Evolutionary conservation across 768 basidiomycete species (phyloP).

Genomic region (Boletales sp.): DNA sequence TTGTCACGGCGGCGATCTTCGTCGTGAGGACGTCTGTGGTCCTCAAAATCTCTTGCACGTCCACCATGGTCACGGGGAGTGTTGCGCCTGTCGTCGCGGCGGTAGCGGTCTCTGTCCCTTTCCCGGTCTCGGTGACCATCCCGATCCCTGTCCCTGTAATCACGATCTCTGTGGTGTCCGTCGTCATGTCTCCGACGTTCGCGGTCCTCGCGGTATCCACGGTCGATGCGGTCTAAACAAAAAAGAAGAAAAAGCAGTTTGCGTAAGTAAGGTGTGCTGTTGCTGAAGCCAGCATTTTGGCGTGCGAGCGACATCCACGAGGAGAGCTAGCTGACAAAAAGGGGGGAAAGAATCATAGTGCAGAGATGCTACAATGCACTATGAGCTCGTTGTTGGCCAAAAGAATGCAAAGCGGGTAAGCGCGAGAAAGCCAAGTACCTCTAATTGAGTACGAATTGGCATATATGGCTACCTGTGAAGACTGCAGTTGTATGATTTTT

Average conservation of each 20-base stretch:
- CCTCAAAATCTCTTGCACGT: slow-evolving; percentile 46
- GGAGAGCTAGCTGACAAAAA: slow-evolving; percentile 60
- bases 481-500: slow-evolving; percentile 9
- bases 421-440: slow-evolving; percentile 33
- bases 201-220: slow-evolving; percentile 63
- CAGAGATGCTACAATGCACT: slow-evolving; percentile 46
- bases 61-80: slow-evolving; percentile 43
- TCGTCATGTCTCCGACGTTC: slow-evolving; percentile 63
- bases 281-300: slow-evolving; percentile 41
- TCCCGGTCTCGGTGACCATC: slow-evolving; percentile 27
- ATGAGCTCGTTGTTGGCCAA: slow-evolving; percentile 55
- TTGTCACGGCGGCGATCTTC: slow-evolving; percentile 50
- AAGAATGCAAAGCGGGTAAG: slow-evolving; percentile 32
- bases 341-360: slow-evolving; percentile 42
- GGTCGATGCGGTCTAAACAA: slow-evolving; percentile 43
- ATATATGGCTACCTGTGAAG: slow-evolving; percentile 28
- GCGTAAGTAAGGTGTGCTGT: slow-evolving; percentile 50
- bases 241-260: slow-evolving; percentile 42
- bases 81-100: slow-evolving; percentile 51
- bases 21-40: slow-evolving; percentile 43
- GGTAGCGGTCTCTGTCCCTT: slow-evolving; percentile 36
- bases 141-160: slow-evolving; percentile 42
- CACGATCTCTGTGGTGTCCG: slow-evolving; percentile 50
- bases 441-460: slow-evolving; percentile 28
- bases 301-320: slow-evolving; percentile 36